phyloP scores from a whole-genome alignment of 2,329 filamentous ascomycete species.

The Aspergillus proliferans region DNA sequence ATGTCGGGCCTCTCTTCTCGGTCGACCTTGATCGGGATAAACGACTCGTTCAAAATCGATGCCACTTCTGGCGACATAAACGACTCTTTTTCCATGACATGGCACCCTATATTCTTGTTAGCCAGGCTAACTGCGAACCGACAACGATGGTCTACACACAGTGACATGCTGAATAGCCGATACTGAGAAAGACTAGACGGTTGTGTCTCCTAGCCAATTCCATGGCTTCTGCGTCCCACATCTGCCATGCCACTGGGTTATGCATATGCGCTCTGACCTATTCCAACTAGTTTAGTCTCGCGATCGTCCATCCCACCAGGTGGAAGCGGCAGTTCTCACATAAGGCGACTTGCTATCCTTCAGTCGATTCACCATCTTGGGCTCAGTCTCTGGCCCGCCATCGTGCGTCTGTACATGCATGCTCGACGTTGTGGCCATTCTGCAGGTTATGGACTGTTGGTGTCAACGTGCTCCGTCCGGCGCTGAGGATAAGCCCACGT shows the following conservation, averaged over 20 bases:
- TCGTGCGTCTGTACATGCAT: slow-evolving; percentile 24
- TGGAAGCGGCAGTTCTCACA: slow-evolving; percentile 39
- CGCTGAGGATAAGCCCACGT: slow-evolving; percentile 8
- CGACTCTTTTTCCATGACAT: slow-evolving; percentile 88
- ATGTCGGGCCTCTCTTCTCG: slow-evolving; percentile 90
- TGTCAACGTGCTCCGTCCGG: slow-evolving; percentile 9
- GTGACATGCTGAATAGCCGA: slow-evolving; percentile 92
- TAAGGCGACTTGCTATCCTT: slow-evolving; percentile 61
- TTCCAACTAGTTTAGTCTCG: slow-evolving; percentile 9
- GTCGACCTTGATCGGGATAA: slow-evolving; percentile 89
- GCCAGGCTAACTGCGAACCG: not conserved
- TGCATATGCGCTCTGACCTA: slow-evolving; percentile 66
- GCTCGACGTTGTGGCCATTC: slow-evolving; percentile 21
- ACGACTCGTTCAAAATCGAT: slow-evolving; percentile 72
- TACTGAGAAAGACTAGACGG: slow-evolving; percentile 84
- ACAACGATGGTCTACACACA: slow-evolving; percentile 52
- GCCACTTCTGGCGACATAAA: slow-evolving; percentile 81
- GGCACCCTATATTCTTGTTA: slow-evolving; percentile 55
- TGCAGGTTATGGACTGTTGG: slow-evolving; percentile 7
- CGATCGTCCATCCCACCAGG: not conserved
- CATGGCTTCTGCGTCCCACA: slow-evolving; percentile 72
- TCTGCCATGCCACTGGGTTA: slow-evolving; percentile 87
- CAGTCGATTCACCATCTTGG: slow-evolving; percentile 50
- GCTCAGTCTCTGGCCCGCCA: slow-evolving; percentile 15
- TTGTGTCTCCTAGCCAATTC: slow-evolving; percentile 73